Evolutionary conservation across 352 stramenopile genomes (phyloP), one percentile per base, ranked within the genome.

Genomic region (Phytophthora chlamydospora): DNA sequence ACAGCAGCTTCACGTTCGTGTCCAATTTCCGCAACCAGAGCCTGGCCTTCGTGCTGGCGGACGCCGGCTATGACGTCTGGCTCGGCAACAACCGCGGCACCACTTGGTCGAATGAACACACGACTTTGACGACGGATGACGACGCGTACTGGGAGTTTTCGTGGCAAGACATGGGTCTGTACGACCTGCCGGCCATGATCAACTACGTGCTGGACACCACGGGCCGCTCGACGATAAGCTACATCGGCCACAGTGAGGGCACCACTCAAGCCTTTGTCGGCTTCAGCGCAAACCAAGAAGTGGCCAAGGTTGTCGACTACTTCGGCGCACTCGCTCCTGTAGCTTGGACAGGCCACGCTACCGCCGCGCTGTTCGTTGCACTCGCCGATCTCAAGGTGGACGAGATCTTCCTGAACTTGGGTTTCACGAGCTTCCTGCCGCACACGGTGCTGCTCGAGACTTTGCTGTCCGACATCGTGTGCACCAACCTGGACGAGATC

Each of bases 21-120:
- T 55, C 68, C 46, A 86, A 86, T 58, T 86, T 63, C 65, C 68
- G 73, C 10, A 74, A 54, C 6, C 76, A 86, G 48, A 84, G 74
- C 47, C 58, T 86, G 24, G 74, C 74, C 19, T 86, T 74, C 62
- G 17, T 86, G 14, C 66, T 86, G 11, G 74, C 74, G 0, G 74
- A 86, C 35, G 71, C 71, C 2, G 76, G 76, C 7, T 86, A 80
- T 44, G 76, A 86, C 29, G 74, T 83, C 17, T 86, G 76, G 74
- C 75, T 87, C 27, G 77, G 77, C 40, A 87, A 87, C 68, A 84
- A 87, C 63, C 75, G 77, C 46, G 75, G 77, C 43, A 81, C 72
- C 34, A 84, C 77, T 3, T 87, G 72, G 69, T 87, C 77, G 11
- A 66, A 66, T 33, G 39, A 69, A n/a, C 76, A 82, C 64, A 45